Base-by-base conservation (phyloP, 1,284 basidiomycete species). In the Agaricales sp. region DNA sequence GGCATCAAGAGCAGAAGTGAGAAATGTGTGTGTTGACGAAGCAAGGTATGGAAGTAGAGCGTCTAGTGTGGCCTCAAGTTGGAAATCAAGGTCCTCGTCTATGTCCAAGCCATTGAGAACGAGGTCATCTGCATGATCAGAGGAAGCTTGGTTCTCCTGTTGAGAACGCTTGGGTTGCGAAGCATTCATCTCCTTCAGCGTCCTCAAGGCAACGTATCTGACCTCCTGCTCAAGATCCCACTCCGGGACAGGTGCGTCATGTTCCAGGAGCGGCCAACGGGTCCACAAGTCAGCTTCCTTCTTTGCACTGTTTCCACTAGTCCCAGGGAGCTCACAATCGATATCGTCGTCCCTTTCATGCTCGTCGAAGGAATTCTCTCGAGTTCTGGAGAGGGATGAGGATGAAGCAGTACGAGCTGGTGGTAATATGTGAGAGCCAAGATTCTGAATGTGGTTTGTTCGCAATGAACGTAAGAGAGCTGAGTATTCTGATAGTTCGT, bases 221-320 rank as follows among this genome's bases (percentile, higher is more conserved):
- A 84, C 65, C 59, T 85, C 82, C 50, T 84, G 80, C 45, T 75
- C 67, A 11, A 83, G 63, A 20, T 60, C 61, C 76, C 76, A 85
- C 60, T 82, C 75, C 0, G 82, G 79, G 6, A 69, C 61, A 35
- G 69, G 65, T 1, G 82, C 68, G 52, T 83, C 79, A n/a, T 68
- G 66, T 2, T 68, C 55, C 6, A 75, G 68, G 23, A 82, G 68
- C 3, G 82, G 82, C 82, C 82, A 85, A 16, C 78, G 72, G 1
- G 79, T 82, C 80, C 80, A 82, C 3, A 63, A 62, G 51, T 63
- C 59, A 37, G 46, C 23, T 24, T 52, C 24, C 49, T 53, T 49
- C 52, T 59, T 51, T 30, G 53, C 26, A 45, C 39, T 48, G 25
- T 47, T n/a, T 23, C 30, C 47, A 41, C 12, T 13, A 43, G 20